A percentile compares a stretch with the other conserved stretches of the same genome.
These are phyloP conservation scores for Pezicula rhizophila DNA, from an alignment of 2,329 filamentous ascomycete genomes.

Conservation along the genomic window DNA sequence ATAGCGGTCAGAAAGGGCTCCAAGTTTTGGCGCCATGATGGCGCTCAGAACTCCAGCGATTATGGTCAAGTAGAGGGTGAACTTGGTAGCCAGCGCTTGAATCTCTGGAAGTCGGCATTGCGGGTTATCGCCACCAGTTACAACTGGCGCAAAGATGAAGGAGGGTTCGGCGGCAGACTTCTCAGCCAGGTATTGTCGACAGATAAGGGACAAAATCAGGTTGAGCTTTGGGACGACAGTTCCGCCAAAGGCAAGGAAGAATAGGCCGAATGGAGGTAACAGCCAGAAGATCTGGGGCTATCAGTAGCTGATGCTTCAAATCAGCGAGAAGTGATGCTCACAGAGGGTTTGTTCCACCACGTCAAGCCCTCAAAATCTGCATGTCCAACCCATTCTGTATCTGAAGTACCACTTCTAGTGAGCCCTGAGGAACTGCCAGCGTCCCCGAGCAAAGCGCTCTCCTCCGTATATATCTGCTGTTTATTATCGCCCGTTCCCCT, in stretches of 20 bases:
- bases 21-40: conserved; percentile 74
- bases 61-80: conserved; percentile 71
- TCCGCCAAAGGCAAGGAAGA: conserved; percentile 81
- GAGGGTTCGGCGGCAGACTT: conserved; percentile 50
- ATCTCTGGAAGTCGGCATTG: conserved; percentile 79
- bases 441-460: neutral
- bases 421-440: neutral
- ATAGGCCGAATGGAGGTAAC: conserved; percentile 71
- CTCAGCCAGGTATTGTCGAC: conserved; percentile 74
- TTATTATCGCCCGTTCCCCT: neutral
- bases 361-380: conserved; percentile 55
- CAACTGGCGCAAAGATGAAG: conserved; percentile 55
- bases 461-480: neutral
- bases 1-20: conserved; percentile 78
- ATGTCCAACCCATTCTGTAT: conserved; percentile 39
- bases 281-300: conserved; percentile 69
- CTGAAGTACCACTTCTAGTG: neutral
- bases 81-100: conserved; percentile 69
- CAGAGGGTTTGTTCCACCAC: conserved; percentile 58
- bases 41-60: conserved; percentile 73
- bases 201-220: conserved; percentile 77
- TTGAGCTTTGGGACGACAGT: conserved; percentile 83
- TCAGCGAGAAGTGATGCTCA: conserved; percentile 31
- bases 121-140: conserved; percentile 64
- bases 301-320: conserved; percentile 18